Evolutionary conservation across 2,329 filamentous ascomycete species (phyloP).

Genomic region (Pseudocercospora musae): DNA sequence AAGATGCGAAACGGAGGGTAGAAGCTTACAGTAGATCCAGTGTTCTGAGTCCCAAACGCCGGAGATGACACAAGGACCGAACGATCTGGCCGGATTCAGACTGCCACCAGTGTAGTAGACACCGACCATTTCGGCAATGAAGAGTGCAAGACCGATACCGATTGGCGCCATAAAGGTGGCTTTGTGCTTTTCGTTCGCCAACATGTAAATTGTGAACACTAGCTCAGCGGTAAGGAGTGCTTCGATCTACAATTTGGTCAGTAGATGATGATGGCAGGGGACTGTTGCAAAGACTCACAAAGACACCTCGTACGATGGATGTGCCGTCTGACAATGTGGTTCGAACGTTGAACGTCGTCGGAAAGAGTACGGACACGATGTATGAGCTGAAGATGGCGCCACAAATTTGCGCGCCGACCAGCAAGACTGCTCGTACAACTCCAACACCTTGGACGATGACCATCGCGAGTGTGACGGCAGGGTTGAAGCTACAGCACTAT

Average conservation of each 20-base stretch:
- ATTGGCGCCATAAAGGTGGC: slow-evolving; percentile 46
- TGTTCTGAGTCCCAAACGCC: slow-evolving; percentile 25
- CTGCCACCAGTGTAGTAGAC: slow-evolving; percentile 39
- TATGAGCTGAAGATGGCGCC: slow-evolving; percentile 38
- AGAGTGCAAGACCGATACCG: slow-evolving; percentile 50
- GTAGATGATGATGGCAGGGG: no score
- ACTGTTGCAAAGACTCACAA: no score
- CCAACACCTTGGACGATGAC: slow-evolving; percentile 35
- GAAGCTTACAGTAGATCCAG: slow-evolving; percentile 26
- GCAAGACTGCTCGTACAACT: slow-evolving; percentile 33
- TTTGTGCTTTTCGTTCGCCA: slow-evolving; percentile 41
- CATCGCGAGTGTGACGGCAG: slow-evolving; percentile 35
- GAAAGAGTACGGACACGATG: slow-evolving; percentile 37
- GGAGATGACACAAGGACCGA: slow-evolving; percentile 31
- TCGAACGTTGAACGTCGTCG: slow-evolving; percentile 36
- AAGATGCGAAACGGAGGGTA: not conserved
- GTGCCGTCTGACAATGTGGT: slow-evolving; percentile 37
- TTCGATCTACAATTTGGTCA: slow-evolving; percentile 32
- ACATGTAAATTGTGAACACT: slow-evolving; percentile 43
- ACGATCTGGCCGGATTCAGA: slow-evolving; percentile 37
- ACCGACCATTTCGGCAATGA: slow-evolving; percentile 44
- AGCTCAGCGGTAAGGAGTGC: slow-evolving; percentile 41
- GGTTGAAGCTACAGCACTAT: slow-evolving; percentile 31
- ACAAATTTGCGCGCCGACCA: slow-evolving; percentile 38
- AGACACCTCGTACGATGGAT: slow-evolving; percentile 38